Conservation (phyloP, 441 rosid species). For the Aleurites moluccanus region DNA sequence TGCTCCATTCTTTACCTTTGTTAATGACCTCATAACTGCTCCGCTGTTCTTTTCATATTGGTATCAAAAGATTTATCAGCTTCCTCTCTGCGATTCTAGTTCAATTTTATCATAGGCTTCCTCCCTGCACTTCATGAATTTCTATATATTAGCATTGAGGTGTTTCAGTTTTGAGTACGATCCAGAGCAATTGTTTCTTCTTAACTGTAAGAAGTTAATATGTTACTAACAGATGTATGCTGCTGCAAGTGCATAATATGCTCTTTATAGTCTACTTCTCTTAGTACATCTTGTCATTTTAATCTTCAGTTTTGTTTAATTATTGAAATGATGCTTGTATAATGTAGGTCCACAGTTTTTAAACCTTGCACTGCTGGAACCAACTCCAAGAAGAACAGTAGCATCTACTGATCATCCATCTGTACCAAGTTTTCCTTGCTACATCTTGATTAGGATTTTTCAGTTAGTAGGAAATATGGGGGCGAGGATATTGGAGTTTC, state of each 20-base stretch:
- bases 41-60: background rate
- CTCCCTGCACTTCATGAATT: background rate
- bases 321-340: background rate
- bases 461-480: background rate
- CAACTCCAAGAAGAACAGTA: background rate
- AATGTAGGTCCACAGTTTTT: constrained; percentile 20
- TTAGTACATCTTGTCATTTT: background rate
- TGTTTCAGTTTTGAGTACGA: background rate
- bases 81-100: background rate
- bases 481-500: background rate
- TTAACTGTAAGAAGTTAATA: background rate
- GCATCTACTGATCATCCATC: background rate
- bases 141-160: background rate
- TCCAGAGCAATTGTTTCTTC: background rate
- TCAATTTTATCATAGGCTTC: too few species aligned
- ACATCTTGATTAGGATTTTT: background rate
- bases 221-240: background rate
- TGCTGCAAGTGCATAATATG: constrained; percentile 7
- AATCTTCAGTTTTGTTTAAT: constrained; percentile 4
- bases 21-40: background rate
- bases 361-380: background rate
- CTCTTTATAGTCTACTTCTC: background rate
- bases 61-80: background rate
- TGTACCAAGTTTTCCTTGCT: background rate
- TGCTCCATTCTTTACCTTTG: background rate